A percentile compares a stretch with the other conserved stretches of the same genome.
phyloP scores from a whole-genome alignment of 257 asterid genomes.

The Solanum verrucosum region DNA sequence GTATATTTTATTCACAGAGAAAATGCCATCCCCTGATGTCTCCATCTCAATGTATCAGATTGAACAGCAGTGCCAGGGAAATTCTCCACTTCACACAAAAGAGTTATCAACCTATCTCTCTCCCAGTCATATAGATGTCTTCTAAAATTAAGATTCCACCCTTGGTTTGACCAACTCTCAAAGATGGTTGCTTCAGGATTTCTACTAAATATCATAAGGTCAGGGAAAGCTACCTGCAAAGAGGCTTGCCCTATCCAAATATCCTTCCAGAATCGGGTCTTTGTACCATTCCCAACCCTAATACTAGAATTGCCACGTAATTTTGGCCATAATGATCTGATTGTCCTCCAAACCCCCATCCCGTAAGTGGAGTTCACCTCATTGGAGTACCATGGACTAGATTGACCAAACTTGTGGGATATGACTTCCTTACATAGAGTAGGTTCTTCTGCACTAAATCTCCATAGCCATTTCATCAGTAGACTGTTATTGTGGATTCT shows the following conservation, averaged over 20 bases:
- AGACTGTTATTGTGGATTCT: background rate
- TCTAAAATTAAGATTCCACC: background rate
- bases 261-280: background rate
- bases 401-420: background rate
- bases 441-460: background rate
- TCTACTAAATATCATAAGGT: background rate
- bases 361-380: background rate
- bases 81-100: background rate
- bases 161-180: background rate
- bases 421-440: background rate
- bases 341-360: background rate
- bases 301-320: background rate
- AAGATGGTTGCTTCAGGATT: background rate
- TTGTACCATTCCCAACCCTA: background rate
- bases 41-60: background rate
- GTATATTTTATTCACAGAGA: background rate
- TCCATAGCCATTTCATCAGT: background rate
- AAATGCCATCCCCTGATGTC: background rate
- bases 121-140: background rate
- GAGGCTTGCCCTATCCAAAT: background rate
- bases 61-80: background rate
- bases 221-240: background rate
- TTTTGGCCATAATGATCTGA: background rate
- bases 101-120: background rate
- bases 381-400: background rate